Base-by-base conservation (phyloP, 768 basidiomycete genomes). In the Sutorius australiensis region DNA sequence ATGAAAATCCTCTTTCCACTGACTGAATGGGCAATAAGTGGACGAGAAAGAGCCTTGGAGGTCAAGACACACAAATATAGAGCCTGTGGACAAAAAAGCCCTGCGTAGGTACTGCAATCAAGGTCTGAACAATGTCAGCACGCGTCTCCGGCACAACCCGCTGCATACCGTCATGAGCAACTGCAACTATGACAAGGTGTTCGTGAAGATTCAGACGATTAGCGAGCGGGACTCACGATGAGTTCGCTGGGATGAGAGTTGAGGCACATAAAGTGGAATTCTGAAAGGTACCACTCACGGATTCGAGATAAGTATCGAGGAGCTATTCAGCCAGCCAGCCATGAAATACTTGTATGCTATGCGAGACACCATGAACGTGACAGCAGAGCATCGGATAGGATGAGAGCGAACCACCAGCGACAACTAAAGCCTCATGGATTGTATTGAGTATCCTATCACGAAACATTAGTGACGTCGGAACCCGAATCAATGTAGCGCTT, bases 371-470 rank as follows among this genome's bases (percentile, higher is more conserved):
- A 33, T 51, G 43, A 46, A 34, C n/a, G 9, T 28, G 37, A 30
- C 5, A 3, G 33, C 2, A 4, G 0, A 5, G 24, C 10, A 14
- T 1, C 16, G 14, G n/a, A 28, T 1, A 13, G 13, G 21, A 3
- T 2, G 10, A 42, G 41, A 19, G 50, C 61, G 13, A 19, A 62
- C 57, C 16, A n/a, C 56, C 56, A 21, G 36, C n/a, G 5, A 60
- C 2, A 17, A 9, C 46, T 8, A 60, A 39, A 11, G 17, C 50
- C 32, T 61, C 54, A 10, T 60, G 59, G 12, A 57, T 19, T 7
- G 54, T 61, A 16, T 52, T n/a, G 12, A 58, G 28, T 17, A 16
- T 21, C 50, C 60, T 61, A 14, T 33, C 16, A 6, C 21, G 3
- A 38, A 27, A 16, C 1, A 30, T 60, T 13, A 37, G 27, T 17